Evolutionary conservation across 257 asterid genomes (phyloP).

Genomic region (Perilla frutescens): DNA sequence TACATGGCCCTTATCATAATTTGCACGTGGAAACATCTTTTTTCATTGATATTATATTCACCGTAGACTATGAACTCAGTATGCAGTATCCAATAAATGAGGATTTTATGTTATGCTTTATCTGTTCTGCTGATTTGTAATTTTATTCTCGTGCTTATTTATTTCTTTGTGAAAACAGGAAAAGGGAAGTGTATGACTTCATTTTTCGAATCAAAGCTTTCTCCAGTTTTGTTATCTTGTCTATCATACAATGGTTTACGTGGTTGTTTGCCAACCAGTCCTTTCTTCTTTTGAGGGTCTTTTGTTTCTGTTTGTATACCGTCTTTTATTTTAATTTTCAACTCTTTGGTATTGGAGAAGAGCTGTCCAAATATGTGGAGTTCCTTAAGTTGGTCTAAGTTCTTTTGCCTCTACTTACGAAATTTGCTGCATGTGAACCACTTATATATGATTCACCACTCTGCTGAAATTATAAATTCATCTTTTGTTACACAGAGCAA

Average conservation of each 20-base stretch:
- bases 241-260: not conserved
- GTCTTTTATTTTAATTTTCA: not conserved
- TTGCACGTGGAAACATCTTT: constrained; percentile 13
- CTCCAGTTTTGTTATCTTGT: constrained; percentile 13
- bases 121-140: not conserved
- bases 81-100: constrained; percentile 14
- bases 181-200: not conserved
- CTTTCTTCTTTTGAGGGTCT: constrained; percentile 21
- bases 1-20: constrained; percentile 31
- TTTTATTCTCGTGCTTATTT: constrained; percentile 12
- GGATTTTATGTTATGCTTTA: not conserved
- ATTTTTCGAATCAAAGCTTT: constrained; percentile 22
- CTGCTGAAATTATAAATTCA: constrained; percentile 21
- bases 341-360: constrained; percentile 24
- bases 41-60: constrained; percentile 8
- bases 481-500: constrained; percentile 70
- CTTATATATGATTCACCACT: constrained; percentile 9
- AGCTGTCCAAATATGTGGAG: constrained; percentile 22
- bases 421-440: constrained; percentile 23
- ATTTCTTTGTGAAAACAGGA: constrained; percentile 6
- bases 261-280: constrained; percentile 13
- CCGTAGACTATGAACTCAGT: constrained; percentile 11
- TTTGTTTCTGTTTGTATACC: constrained; percentile 9
- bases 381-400: constrained; percentile 28
- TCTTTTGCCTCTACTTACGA: constrained; percentile 21